A percentile compares a stretch with the other conserved stretches of the same genome.
phyloP scores from a whole-genome alignment of 2,329 filamentous ascomycete species.

The Microdochium nivale region DNA sequence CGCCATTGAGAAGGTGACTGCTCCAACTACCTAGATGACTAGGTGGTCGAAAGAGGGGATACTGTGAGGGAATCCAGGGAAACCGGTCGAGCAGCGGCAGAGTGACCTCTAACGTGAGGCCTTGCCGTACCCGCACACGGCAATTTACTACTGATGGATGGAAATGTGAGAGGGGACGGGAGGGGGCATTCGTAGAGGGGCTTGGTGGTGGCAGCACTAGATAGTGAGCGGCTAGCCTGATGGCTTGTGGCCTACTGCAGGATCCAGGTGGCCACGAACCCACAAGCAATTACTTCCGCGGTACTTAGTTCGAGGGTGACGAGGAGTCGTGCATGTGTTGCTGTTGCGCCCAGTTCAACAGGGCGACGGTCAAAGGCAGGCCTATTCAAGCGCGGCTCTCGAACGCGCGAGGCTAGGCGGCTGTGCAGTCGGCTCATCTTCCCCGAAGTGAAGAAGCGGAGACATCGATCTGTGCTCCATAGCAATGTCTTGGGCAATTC shows the following conservation, averaged over 20 bases:
- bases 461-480: background rate
- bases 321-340: background rate
- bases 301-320: background rate
- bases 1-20: too few relatives aligned
- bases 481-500: background rate
- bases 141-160: too few relatives aligned
- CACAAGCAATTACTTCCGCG: slow-evolving; percentile 1
- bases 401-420: background rate
- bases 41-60: too few relatives aligned
- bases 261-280: background rate
- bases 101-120: too few relatives aligned
- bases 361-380: background rate
- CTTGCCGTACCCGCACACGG: too few relatives aligned
- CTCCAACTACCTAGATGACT: too few relatives aligned
- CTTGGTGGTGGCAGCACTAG: too few relatives aligned
- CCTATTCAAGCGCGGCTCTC: background rate
- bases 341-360: too few relatives aligned
- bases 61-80: too few relatives aligned
- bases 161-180: too few relatives aligned
- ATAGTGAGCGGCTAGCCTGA: background rate
- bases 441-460: background rate
- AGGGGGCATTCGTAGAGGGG: too few relatives aligned
- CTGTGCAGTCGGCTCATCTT: background rate
- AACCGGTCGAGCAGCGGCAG: too few relatives aligned
- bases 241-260: background rate